Base-by-base conservation (phyloP, 768 basidiomycete species). In the Lentinula edodes region DNA sequence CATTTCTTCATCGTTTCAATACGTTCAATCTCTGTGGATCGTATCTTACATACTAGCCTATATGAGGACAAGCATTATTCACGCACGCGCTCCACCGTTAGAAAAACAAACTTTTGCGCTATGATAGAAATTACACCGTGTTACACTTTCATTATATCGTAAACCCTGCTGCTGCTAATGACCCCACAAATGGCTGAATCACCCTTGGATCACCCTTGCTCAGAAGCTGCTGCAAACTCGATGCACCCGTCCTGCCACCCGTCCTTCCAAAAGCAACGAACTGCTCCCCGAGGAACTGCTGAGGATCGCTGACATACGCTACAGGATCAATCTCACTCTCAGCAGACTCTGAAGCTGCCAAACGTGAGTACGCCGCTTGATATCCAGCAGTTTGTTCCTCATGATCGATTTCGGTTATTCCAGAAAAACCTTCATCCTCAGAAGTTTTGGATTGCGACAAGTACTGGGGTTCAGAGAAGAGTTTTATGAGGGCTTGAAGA, bases 381-480 rank as follows among this genome's bases (percentile, higher is more conserved):
- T 98, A 98, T 0, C 94, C 92, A 6, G 89, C 89, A 1, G 83
- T 82, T 70, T 91, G 90, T 69, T 98, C 95, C 69, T 98, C 96
- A 63, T 86, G 87, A 70, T 98, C 96, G 51, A 97, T 85, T 57
- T 83, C 85, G 0, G 90, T 91, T 0, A 78, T 76, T 50, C 84
- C 75, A 7, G 79, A 71, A 52, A 43, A 18, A 10, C 34, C 50
- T 18, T 86, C 84, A n/a, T 86, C 78, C 57, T 69, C 72, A 6
- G 77, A 77, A 55, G 66, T 63, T 48, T 74, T 73, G n/a, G 58
- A 23, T 56, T 36, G 36, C 0, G 73, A 65, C 69, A 93, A 81
- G 63, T 89, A 83, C 65, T 92, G 88, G 0, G 90, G 89, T 56
- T 93, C 87, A 58, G 78, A 82, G 72, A 96, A 89, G 1, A 98